phyloP scores from a whole-genome alignment of 352 stramenopile species.

The Pythium volutum region DNA sequence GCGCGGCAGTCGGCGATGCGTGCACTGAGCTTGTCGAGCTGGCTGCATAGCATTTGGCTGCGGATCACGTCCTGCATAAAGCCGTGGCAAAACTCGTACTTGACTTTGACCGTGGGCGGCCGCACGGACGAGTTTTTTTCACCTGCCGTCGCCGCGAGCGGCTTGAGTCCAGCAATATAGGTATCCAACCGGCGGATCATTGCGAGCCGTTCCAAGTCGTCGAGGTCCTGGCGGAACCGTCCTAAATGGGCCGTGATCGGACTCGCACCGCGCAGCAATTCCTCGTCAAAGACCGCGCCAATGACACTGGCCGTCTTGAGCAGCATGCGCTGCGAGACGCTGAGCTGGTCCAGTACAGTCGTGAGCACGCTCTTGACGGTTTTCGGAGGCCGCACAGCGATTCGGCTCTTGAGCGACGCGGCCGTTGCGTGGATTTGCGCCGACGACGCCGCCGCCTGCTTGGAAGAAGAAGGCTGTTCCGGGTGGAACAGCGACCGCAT shows the following conservation, averaged over 20 bases:
- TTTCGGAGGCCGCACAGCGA: constrained; percentile 64
- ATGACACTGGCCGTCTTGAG: constrained; percentile 88
- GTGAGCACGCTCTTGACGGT: constrained; percentile 84
- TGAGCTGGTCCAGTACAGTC: constrained; percentile 79
- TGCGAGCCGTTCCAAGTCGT: constrained; percentile 64
- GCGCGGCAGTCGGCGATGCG: constrained; percentile 72
- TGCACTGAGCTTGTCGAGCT: constrained; percentile 77
- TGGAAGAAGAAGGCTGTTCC: constrained; percentile 25
- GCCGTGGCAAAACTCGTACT: constrained; percentile 83
- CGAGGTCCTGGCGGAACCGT: constrained; percentile 62
- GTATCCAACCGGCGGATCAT: constrained; percentile 80
- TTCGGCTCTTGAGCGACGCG: constrained; percentile 61
- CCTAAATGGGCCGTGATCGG: constrained; percentile 72
- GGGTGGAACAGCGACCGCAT: constrained; percentile 67
- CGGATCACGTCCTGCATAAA: constrained; percentile 86
- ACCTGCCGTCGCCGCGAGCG: neutral
- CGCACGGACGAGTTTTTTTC: neutral
- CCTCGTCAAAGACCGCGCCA: constrained; percentile 69
- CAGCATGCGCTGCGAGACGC: constrained; percentile 80
- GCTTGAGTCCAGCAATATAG: constrained; percentile 66
- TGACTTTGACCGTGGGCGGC: constrained; percentile 50
- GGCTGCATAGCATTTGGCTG: constrained; percentile 75
- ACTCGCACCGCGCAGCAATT: constrained; percentile 60
- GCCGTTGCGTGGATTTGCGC: no score
- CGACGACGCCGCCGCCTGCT: constrained; percentile 10